These are phyloP conservation scores for Acrocalymma vagum DNA, from an alignment of 2,329 filamentous ascomycete species.

Conservation along the genomic window DNA sequence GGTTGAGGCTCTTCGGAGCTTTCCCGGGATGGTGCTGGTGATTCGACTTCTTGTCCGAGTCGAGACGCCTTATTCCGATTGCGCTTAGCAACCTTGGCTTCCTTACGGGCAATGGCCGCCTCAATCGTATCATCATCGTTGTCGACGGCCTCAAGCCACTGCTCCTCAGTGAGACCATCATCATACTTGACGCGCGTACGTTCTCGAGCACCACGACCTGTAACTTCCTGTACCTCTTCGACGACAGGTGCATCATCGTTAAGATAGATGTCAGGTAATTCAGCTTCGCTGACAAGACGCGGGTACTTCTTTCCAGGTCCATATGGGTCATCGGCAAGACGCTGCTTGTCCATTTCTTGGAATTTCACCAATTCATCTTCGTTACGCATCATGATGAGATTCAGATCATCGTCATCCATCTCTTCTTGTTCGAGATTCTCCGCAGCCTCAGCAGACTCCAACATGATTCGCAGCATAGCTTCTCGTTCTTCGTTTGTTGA, in stretches of 20 bases:
- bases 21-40: conserved; percentile 79
- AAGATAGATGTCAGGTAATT: conserved; percentile 94
- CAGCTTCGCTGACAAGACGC: conserved; percentile 85
- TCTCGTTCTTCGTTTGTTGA: conserved; percentile 98
- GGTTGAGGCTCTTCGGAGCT: conserved; percentile 81
- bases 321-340: conserved; percentile 72
- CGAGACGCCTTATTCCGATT: conserved; percentile 78
- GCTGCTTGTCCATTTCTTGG: conserved; percentile 82
- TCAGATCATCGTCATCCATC: conserved; percentile 98
- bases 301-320: conserved; percentile 75
- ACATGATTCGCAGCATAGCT: conserved; percentile 90
- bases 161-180: conserved; percentile 96
- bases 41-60: conserved; percentile 61
- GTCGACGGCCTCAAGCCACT: conserved; percentile 98
- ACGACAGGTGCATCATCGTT: conserved; percentile 82
- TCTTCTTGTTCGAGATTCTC: conserved; percentile 87
- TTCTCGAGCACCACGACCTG: conserved; percentile 92
- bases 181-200: conserved; percentile 95
- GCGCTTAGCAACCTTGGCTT: conserved; percentile 82
- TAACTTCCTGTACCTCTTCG: conserved; percentile 79
- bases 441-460: conserved; percentile 78
- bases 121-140: conserved; percentile 95
- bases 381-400: conserved; percentile 88
- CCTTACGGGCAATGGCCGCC: conserved; percentile 88
- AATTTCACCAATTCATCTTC: conserved; percentile 82